Percentiles rank a stretch among this genome's conserved stretches.
Conservation (phyloP, 345 rosid species). For the Ricinus communis region DNA sequence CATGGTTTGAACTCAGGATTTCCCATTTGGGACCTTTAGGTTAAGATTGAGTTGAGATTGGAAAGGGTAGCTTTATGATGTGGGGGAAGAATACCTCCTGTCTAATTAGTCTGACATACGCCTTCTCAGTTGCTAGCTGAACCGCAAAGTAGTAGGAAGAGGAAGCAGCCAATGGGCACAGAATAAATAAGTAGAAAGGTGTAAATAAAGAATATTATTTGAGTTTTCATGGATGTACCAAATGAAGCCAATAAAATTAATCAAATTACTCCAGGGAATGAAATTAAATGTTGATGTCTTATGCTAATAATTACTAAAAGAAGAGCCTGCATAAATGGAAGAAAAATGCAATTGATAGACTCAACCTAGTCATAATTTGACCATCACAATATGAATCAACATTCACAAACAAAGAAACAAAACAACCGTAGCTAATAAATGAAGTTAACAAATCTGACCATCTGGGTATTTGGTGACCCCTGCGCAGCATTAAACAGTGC, state of each 20-base stretch:
- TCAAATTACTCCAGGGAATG: neutral
- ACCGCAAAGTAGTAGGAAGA: neutral
- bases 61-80: too few species aligned
- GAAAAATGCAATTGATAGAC: neutral
- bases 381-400: neutral
- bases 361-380: neutral
- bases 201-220: neutral
- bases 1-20: neutral
- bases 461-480: slow-evolving; percentile 71
- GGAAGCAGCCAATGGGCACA: neutral
- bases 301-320: neutral
- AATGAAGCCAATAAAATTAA: neutral
- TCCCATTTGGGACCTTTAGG: neutral
- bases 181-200: neutral
- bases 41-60: neutral
- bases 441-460: slow-evolving; percentile 48
- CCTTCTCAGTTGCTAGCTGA: neutral
- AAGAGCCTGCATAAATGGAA: neutral
- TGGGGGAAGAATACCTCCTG: too few species aligned
- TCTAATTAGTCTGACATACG: too few species aligned
- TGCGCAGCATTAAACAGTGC: slow-evolving; percentile 89
- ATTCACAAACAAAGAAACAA: neutral
- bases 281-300: neutral
- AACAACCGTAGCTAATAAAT: neutral
- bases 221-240: neutral